phyloP scores from a whole-genome alignment of 1,284 basidiomycete species.

The Moesziomyces sp. region DNA sequence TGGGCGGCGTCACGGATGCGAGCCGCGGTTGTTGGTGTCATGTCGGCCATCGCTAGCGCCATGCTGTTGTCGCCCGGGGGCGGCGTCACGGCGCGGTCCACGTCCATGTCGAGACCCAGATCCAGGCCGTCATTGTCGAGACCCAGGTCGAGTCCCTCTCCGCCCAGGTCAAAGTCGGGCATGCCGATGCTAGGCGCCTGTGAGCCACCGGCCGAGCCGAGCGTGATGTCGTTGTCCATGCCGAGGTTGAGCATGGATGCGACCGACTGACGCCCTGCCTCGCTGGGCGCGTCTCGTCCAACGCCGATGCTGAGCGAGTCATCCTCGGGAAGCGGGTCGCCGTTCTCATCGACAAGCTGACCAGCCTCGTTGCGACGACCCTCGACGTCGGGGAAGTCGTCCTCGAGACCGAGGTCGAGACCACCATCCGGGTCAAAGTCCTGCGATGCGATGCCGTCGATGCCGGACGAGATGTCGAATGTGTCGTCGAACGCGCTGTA shows the following conservation, averaged over 20 bases:
- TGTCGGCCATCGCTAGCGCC: constrained; percentile 63
- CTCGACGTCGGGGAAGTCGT: constrained; percentile 69
- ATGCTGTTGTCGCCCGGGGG: constrained; percentile 50
- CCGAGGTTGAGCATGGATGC: constrained; percentile 50
- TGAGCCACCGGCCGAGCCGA: constrained; percentile 40
- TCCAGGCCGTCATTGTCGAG: constrained; percentile 67
- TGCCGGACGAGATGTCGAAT: constrained; percentile 48
- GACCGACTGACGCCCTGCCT: constrained; percentile 45
- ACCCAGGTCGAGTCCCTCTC: constrained; percentile 74
- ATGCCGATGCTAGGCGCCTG: constrained; percentile 45
- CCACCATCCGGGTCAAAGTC: constrained; percentile 63
- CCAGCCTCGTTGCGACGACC: constrained; percentile 45
- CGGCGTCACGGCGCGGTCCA: constrained; percentile 39
- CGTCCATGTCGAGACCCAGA: constrained; percentile 39
- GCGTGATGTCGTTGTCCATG: constrained; percentile 39
- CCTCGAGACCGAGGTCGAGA: constrained; percentile 69
- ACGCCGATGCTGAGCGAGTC: constrained; percentile 63
- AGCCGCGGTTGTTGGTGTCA: constrained; percentile 73
- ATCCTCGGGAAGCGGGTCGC: constrained; percentile 67
- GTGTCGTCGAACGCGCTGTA: constrained; percentile 52
- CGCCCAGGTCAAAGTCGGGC: constrained; percentile 44
- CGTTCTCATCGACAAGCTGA: constrained; percentile 53
- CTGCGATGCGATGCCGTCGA: constrained; percentile 56
- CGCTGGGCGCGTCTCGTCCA: constrained; percentile 59
- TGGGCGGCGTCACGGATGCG: constrained; percentile 59